These are phyloP conservation scores for Clarireedia monteithiana DNA, from an alignment of 2,329 filamentous ascomycete genomes.

Conservation along the genomic window DNA sequence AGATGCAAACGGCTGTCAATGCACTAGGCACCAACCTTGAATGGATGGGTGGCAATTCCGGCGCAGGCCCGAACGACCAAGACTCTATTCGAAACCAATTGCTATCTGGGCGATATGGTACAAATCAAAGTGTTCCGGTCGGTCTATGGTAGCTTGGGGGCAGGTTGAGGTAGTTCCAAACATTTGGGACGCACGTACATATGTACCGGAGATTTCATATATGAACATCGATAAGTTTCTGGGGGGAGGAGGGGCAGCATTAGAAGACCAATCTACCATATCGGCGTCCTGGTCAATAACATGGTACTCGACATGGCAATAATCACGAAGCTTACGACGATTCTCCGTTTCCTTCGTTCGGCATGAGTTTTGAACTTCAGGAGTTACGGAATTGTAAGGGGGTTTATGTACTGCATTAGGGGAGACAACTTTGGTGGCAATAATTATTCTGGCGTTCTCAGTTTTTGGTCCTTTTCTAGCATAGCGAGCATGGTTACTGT, in stretches of 20 bases:
- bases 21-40: slow-evolving; percentile 68
- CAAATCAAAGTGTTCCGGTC: slow-evolving; percentile 46
- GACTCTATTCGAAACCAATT: slow-evolving; percentile 56
- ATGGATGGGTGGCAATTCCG: slow-evolving; percentile 56
- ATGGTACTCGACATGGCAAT: slow-evolving; percentile 15
- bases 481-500: slow-evolving; percentile 5
- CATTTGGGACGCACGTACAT: slow-evolving; percentile 23
- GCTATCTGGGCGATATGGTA: slow-evolving; percentile 51
- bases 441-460: slow-evolving; percentile 25
- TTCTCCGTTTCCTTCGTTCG: slow-evolving; percentile 19
- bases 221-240: not conserved
- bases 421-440: slow-evolving; percentile 13
- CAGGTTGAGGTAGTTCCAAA: not conserved
- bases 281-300: slow-evolving; percentile 8
- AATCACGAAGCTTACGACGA: slow-evolving; percentile 27
- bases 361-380: slow-evolving; percentile 18
- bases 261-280: slow-evolving; percentile 7
- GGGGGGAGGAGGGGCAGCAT: not conserved
- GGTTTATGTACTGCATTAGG: slow-evolving; percentile 20
- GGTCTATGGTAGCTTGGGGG: slow-evolving; percentile 40
- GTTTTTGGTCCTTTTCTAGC: slow-evolving; percentile 13
- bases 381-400: slow-evolving; percentile 17
- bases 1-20: slow-evolving; percentile 70
- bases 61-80: slow-evolving; percentile 32
- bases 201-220: slow-evolving; percentile 10